A percentile compares a stretch with the other conserved stretches of the same genome.
Evolutionary conservation across 352 stramenopile species (phyloP).

Genomic region (Plasmopara halstedii): DNA sequence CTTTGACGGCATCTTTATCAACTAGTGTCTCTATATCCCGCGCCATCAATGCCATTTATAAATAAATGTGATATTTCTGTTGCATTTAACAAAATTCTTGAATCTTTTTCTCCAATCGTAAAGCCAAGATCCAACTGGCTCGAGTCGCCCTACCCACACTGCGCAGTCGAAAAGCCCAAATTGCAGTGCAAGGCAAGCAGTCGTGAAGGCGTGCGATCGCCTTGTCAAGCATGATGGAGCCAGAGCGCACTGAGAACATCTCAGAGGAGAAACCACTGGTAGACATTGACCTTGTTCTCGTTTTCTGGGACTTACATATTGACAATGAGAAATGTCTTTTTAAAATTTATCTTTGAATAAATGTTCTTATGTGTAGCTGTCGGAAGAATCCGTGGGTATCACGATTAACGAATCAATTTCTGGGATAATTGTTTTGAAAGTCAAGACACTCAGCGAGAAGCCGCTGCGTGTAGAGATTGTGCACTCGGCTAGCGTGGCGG

Average conservation of each 20-base stretch:
- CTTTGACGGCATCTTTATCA: constrained; percentile 11
- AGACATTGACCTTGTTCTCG: not conserved
- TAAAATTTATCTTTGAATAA: constrained; percentile 1
- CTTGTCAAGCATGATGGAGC: constrained; percentile 52
- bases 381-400: constrained; percentile 40
- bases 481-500: constrained; percentile 45
- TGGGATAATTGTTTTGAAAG: constrained; percentile 55
- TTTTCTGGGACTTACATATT: not conserved
- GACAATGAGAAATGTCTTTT: not conserved
- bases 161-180: constrained; percentile 13
- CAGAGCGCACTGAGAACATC: constrained; percentile 45
- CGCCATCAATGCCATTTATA: not conserved
- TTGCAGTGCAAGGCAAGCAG: constrained; percentile 11
- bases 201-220: constrained; percentile 14
- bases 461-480: constrained; percentile 68
- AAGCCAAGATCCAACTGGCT: constrained; percentile 29
- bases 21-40: not conserved
- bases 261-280: constrained; percentile 61
- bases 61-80: no score
- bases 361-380: constrained; percentile 25
- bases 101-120: constrained; percentile 18
- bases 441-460: constrained; percentile 86
- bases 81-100: constrained; percentile 13
- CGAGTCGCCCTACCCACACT: constrained; percentile 13
- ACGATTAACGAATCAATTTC: constrained; percentile 41